These are phyloP conservation scores for Aureobasidium mangrovei DNA, from an alignment of 2,329 filamentous ascomycete species.

Conservation along the genomic window DNA sequence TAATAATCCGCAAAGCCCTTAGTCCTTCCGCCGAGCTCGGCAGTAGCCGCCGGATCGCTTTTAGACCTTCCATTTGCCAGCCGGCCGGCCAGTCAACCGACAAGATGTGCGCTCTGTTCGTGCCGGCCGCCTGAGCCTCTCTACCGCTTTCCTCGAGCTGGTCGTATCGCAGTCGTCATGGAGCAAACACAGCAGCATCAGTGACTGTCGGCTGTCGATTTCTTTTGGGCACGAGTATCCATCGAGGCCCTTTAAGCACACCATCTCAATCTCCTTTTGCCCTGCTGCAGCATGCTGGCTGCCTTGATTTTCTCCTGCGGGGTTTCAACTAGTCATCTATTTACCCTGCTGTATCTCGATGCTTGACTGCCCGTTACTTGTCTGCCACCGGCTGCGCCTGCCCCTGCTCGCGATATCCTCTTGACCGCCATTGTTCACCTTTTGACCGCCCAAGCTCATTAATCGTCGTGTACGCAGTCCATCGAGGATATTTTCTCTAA, in stretches of 20 bases:
- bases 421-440: neutral
- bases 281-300: neutral
- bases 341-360: neutral
- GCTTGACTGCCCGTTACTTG: neutral
- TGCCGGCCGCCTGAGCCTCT: no score
- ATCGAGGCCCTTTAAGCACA: neutral
- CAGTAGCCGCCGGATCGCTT: no score
- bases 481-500: no score
- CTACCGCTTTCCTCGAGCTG: no score
- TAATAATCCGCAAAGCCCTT: conserved; percentile 1
- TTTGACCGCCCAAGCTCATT: neutral
- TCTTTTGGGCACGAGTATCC: neutral
- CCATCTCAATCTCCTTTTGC: neutral
- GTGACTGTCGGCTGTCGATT: neutral
- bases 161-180: no score
- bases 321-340: neutral
- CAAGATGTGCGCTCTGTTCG: neutral
- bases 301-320: conserved; percentile 3
- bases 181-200: neutral
- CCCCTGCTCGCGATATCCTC: neutral
- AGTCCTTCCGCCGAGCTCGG: neutral
- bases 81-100: neutral
- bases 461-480: no score
- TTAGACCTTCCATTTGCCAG: no score
- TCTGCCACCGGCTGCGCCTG: neutral